Evolutionary conservation across 2,329 filamentous ascomycete genomes (phyloP), one percentile per base, ranked within the genome.

Genomic region (Diatrype stigma): DNA sequence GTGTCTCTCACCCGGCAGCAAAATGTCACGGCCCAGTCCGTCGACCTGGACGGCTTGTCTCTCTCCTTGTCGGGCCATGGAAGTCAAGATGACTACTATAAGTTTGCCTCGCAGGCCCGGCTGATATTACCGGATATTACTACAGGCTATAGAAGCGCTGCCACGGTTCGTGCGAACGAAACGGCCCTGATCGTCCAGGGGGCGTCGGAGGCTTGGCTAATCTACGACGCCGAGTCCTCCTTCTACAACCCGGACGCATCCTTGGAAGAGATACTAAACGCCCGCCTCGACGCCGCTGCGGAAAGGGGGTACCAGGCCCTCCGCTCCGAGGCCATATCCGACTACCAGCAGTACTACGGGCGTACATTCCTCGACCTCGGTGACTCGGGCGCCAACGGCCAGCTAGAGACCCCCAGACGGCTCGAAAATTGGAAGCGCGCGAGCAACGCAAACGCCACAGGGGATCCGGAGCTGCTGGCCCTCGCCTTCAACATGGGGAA

Each of bases 401-500:
- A 40, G 35, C 38, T 32, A 19, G 34, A 34, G 8, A 51, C 49
- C 16, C 28, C 49, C 21, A 14, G 37, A n/a, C 46, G 50, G 7
- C 40, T 51, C 3, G 57, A 67, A 46, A 22, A 57, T 50, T 56
- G 59, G 46, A 16, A 26, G 35, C 10, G 28, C 23, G 23, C 48
- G 48, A 37, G 47, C 40, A 53, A 14, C 22, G 44, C 19, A 19
- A 53, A 14, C 22, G 44, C 19, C 42, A 21, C 45, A 58, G 8
- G 49, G 46, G 50, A 57, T 53, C 30, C 57, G 52, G 48, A 56
- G 21, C 51, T 61, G 21, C 32, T 51, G 11, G 49, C 56, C 11
- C 60, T 69, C 46, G 65, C 65, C 19, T 62, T 64, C 44, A 59
- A 65, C 48, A 58, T 71, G 68, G 59, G 73, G 70, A 22, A 66